Base-by-base conservation (phyloP, 345 rosid species). In the Bretschneidera sinensis region DNA sequence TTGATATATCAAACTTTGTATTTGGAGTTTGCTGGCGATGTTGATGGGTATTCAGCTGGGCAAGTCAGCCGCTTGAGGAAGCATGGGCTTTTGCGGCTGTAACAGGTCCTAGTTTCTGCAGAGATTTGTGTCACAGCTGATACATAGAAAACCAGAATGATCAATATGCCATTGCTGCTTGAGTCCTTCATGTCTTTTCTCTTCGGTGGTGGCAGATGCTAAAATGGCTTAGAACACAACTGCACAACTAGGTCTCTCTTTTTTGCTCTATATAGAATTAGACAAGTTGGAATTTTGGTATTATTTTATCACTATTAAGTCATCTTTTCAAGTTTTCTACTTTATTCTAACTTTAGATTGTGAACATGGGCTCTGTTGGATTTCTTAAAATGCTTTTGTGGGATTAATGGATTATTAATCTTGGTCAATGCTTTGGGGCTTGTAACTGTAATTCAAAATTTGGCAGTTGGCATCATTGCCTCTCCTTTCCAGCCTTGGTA, bases 1-100 rank as follows among this genome's bases (percentile, higher is more conserved):
- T 71, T 43, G 33, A 60, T 21, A 24, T 54, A 35, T 57, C 76
- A 71, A 24, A 66, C 73, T 62, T 71, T 71, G 53, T 62, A 58
- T 17, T 67, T 63, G 21, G 67, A 63, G 35, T 70, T 24, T 3
- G 24, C 6, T 0, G 79, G 62, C 6, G 20, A 51, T 2, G 52
- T 7, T 16, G 39, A 17, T 0, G 75, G 76, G 28, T 76, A 75
- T 56, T 71, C 70, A 50, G 49, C 22, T 2, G 75, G 72, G 60
- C 70, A 75, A 6, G 1, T 54, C 7, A 62, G 43, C 7, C 9
- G 9, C 61, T 31, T 63, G 33, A 45, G 67, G 24, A 33, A 57
- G 68, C 74, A 65, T 19, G 18, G 66, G 33, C 67, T 72, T 24
- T 24, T 20, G 22, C 66, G 74, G 50, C 22, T 70, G 31, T 49